Evolutionary conservation across 1,139 yeast species (phyloP).

Genomic region (Debaryomyces coudertii): DNA sequence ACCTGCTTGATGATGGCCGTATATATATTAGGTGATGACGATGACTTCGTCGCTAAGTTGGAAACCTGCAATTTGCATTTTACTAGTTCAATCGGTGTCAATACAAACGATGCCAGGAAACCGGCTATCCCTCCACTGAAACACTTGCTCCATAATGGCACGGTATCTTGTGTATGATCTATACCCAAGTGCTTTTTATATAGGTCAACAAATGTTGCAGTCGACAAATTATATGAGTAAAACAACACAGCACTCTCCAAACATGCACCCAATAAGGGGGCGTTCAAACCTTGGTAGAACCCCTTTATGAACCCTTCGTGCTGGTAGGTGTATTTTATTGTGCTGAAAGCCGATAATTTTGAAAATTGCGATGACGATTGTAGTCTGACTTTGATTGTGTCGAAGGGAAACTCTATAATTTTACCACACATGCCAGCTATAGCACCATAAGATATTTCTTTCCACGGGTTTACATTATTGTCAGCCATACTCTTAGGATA

Average conservation of each 20-base stretch:
- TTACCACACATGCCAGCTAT: constrained; percentile 83
- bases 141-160: constrained; percentile 47
- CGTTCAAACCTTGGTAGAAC: constrained; percentile 64
- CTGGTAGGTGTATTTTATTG: constrained; percentile 60
- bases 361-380: constrained; percentile 61
- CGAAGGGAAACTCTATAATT: constrained; percentile 87
- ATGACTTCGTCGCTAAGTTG: constrained; percentile 29
- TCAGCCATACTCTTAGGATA: constrained; percentile 5
- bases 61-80: constrained; percentile 90
- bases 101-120: constrained; percentile 74
- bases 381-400: constrained; percentile 85
- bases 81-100: constrained; percentile 87
- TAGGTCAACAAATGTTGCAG: constrained; percentile 62
- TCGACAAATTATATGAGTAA: constrained; percentile 67
- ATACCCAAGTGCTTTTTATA: constrained; percentile 13
- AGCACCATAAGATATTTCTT: constrained; percentile 52
- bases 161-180: constrained; percentile 19
- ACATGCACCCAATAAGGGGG: constrained; percentile 88
- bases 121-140: constrained; percentile 84
- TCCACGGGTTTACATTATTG: constrained; percentile 27
- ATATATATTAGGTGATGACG: constrained; percentile 18
- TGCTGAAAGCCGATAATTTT: constrained; percentile 54
- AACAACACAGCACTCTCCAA: constrained; percentile 65
- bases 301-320: constrained; percentile 66
- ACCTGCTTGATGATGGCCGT: constrained; percentile 46